Conservation (phyloP, 306 rosid species). For the Dalbergia cultrata region DNA sequence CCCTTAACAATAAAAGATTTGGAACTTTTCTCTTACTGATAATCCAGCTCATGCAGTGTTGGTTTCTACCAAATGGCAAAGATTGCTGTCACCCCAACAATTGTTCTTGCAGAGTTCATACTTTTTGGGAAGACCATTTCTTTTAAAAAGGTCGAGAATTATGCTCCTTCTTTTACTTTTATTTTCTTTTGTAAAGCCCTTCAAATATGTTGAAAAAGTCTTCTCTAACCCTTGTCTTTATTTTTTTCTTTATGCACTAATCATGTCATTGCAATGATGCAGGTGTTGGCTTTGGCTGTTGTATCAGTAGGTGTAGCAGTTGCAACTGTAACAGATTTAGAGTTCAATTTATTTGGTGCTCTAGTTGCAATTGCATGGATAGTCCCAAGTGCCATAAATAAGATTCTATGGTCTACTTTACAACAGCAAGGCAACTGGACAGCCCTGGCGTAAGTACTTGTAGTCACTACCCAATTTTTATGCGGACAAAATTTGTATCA, state of each 20-base stretch:
- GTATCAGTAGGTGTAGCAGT: constrained; percentile 88
- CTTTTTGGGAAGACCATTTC: constrained; percentile 73
- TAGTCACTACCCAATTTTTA: background rate
- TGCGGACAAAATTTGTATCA: background rate
- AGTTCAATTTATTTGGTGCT: constrained; percentile 87
- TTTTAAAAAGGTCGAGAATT: constrained; percentile 63
- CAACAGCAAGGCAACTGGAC: constrained; percentile 95
- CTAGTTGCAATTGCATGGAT: constrained; percentile 77
- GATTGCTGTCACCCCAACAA: constrained; percentile 96
- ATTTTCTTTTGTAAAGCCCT: constrained; percentile 19
- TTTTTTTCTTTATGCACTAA: background rate
- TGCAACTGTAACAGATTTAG: constrained; percentile 90
- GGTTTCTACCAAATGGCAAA: constrained; percentile 99
- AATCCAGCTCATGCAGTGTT: constrained; percentile 62
- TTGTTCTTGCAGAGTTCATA: constrained; percentile 86
- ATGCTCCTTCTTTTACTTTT: background rate
- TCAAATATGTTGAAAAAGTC: constrained; percentile 10
- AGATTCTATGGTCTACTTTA: constrained; percentile 85
- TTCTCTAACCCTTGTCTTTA: background rate
- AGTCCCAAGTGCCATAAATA: constrained; percentile 89
- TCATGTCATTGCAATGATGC: constrained; percentile 51
- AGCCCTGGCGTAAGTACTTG: constrained; percentile 77
- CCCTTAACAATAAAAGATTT: background rate
- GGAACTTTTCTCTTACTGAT: constrained; percentile 43
- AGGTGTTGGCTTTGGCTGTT: constrained; percentile 78